phyloP scores from a whole-genome alignment of 1,284 basidiomycete genomes.

The Exobasidium cylindrosporum region DNA sequence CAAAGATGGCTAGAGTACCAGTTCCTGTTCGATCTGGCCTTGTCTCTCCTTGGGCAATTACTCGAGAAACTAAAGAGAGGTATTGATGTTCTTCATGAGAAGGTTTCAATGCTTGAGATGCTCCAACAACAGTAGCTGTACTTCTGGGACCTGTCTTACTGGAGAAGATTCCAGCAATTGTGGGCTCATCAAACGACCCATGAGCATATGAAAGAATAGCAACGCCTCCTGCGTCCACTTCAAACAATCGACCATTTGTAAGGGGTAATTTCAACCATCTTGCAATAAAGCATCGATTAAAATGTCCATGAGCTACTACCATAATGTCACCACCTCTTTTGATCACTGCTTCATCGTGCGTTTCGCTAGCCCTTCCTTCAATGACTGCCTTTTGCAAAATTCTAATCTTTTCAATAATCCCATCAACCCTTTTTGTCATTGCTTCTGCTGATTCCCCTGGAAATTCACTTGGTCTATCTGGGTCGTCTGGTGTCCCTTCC shows the following conservation, averaged over 20 bases:
- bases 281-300: slow-evolving; percentile 48
- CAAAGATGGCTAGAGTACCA: slow-evolving; percentile 49
- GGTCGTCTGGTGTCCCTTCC: slow-evolving; percentile 47
- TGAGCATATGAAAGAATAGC: slow-evolving; percentile 51
- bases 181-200: slow-evolving; percentile 46
- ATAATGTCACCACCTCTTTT: slow-evolving; percentile 42
- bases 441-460: slow-evolving; percentile 48
- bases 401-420: slow-evolving; percentile 42
- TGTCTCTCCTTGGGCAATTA: slow-evolving; percentile 41
- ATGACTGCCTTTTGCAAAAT: slow-evolving; percentile 32
- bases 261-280: slow-evolving; percentile 47
- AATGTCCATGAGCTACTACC: slow-evolving; percentile 51
- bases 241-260: slow-evolving; percentile 38
- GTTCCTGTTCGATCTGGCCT: slow-evolving; percentile 50
- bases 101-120: slow-evolving; percentile 4
- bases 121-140: slow-evolving; percentile 2
- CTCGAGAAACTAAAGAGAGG: slow-evolving; percentile 41
- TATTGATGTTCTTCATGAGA: slow-evolving; percentile 50
- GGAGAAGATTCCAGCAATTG: slow-evolving; percentile 48
- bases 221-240: slow-evolving; percentile 51
- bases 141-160: slow-evolving; percentile 29
- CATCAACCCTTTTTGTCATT: slow-evolving; percentile 45
- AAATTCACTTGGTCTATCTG: slow-evolving; percentile 27
- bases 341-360: slow-evolving; percentile 25
- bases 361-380: slow-evolving; percentile 23